phyloP scores from a whole-genome alignment of 768 basidiomycete genomes.

The Naganishia kalamii region DNA sequence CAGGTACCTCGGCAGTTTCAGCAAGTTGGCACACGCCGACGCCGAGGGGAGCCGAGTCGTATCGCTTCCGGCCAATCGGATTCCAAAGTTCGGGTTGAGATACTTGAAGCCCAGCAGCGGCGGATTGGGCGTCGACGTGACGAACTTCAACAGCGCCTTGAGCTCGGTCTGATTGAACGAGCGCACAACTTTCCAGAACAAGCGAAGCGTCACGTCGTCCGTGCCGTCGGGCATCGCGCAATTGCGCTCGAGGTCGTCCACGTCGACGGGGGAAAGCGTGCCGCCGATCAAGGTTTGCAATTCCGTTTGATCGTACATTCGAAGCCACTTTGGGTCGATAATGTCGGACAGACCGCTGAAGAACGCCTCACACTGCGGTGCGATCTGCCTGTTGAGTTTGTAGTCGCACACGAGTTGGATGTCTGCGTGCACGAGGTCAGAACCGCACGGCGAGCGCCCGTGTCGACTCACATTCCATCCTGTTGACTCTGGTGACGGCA shows the following conservation, averaged over 20 bases:
- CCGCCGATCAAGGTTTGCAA: conserved; percentile 85
- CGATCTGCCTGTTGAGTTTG: conserved; percentile 81
- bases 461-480: conserved; percentile 52
- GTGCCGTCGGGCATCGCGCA: conserved; percentile 72
- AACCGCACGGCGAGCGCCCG: background rate
- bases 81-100: conserved; percentile 77
- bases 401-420: conserved; percentile 85
- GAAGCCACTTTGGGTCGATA: conserved; percentile 67
- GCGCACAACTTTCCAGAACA: conserved; percentile 83
- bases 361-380: conserved; percentile 59
- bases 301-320: conserved; percentile 98
- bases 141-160: conserved; percentile 73
- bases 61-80: conserved; percentile 72
- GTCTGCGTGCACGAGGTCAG: conserved; percentile 44
- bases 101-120: conserved; percentile 57
- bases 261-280: conserved; percentile 72
- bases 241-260: conserved; percentile 69
- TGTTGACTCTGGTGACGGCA: conserved; percentile 79
- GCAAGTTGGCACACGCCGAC: conserved; percentile 83
- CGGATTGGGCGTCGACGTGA: conserved; percentile 84
- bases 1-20: conserved; percentile 68
- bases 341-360: conserved; percentile 89
- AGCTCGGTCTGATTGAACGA: conserved; percentile 74
- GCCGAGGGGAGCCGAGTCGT: conserved; percentile 43
- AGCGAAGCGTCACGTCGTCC: conserved; percentile 65